Evolutionary conservation across 176 grass and related monocot genomes (phyloP).

Genomic region (Cenchrus americanus): DNA sequence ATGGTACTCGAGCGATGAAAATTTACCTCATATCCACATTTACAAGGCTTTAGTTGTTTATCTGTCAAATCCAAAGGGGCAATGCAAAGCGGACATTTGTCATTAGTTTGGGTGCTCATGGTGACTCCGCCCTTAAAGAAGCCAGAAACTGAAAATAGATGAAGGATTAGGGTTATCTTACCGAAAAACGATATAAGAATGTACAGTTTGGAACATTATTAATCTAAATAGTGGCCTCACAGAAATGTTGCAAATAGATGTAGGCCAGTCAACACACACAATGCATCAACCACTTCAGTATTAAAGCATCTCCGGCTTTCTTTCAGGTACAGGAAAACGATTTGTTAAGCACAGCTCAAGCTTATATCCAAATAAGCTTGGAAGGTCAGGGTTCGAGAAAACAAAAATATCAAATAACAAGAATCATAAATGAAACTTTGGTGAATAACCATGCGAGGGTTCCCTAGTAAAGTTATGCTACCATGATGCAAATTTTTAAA

Average conservation of each 20-base stretch:
- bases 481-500: background rate
- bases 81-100: slow-evolving; percentile 61
- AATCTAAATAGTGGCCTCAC: background rate
- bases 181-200: background rate
- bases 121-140: slow-evolving; percentile 21
- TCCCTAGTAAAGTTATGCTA: background rate
- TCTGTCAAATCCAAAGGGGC: slow-evolving; percentile 70
- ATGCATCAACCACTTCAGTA: background rate
- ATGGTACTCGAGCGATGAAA: slow-evolving; percentile 6
- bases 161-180: background rate
- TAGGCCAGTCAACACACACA: background rate
- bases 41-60: slow-evolving; percentile 70
- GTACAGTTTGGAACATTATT: background rate
- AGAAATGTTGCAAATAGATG: background rate
- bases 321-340: background rate
- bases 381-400: background rate
- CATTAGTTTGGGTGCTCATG: slow-evolving; percentile 56
- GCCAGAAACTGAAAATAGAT: slow-evolving; percentile 33
- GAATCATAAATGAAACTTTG: background rate
- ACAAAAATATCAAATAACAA: slow-evolving; percentile 20
- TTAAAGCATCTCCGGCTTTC: background rate
- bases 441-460: background rate
- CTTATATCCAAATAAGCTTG: background rate
- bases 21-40: slow-evolving; percentile 75
- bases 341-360: background rate